phyloP scores from a whole-genome alignment of 257 asterid species.

The Solanum boliviense region DNA sequence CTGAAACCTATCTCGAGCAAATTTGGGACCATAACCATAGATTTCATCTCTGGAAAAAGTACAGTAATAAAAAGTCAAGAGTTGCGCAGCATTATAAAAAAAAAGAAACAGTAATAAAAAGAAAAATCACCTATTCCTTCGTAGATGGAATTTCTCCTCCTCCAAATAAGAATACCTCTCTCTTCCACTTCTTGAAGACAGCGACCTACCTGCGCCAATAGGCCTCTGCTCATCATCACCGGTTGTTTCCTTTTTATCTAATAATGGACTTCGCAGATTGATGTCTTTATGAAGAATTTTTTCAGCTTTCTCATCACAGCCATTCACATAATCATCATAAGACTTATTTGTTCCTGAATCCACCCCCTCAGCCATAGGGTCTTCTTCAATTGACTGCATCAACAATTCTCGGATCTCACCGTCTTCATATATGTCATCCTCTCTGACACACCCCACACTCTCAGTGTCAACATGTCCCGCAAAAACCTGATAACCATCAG shows the following conservation, averaged over 20 bases:
- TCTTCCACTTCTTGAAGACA: slow-evolving; percentile 45
- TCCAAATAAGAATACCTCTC: slow-evolving; percentile 48
- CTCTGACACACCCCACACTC: neutral
- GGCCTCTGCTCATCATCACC: slow-evolving; percentile 21
- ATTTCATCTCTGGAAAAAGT: neutral
- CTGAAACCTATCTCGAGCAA: neutral
- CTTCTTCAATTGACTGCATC: slow-evolving; percentile 5
- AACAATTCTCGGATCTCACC: slow-evolving; percentile 69
- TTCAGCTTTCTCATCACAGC: slow-evolving; percentile 19
- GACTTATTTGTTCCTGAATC: slow-evolving; percentile 5
- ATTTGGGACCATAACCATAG: neutral
- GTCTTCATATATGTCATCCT: slow-evolving; percentile 67
- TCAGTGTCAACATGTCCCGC: slow-evolving; percentile 6
- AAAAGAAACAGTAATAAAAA: neutral
- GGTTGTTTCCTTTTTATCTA: slow-evolving; percentile 15
- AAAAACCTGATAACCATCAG: slow-evolving; percentile 20
- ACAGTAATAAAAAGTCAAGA: neutral
- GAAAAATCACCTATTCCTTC: slow-evolving; percentile 53
- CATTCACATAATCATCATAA: slow-evolving; percentile 9
- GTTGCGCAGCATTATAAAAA: neutral
- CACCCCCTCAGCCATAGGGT: neutral
- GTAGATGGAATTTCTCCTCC: slow-evolving; percentile 32
- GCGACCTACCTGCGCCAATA: slow-evolving; percentile 23
- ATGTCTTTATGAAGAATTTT: neutral
- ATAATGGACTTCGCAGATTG: slow-evolving; percentile 5